Base-by-base conservation (phyloP, 345 rosid species). In the Dimocarpus longan region DNA sequence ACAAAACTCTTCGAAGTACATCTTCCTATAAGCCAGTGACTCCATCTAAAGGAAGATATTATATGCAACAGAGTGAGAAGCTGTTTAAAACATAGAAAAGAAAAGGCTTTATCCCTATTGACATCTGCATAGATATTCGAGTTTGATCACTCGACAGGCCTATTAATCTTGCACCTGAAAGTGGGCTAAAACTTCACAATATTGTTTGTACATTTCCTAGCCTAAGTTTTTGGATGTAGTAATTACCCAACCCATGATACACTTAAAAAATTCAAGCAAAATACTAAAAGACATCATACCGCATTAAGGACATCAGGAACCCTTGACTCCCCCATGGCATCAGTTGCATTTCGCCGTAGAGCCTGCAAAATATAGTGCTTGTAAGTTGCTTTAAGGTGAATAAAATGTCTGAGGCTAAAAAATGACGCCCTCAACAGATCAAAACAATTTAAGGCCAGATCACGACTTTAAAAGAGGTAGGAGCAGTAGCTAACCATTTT, bases 1-100 rank as follows among this genome's bases (percentile, higher is more conserved):
- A 67, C 97, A 93, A 73, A 93, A 93, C 78, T 93, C 97, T 37
- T 93, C 95, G 57, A 93, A 93, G 73, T 86, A 85, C 95, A 93
- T 90, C 86, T 88, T 89, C 81, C 93, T 87, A 80, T 89, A 87
- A 8, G 90, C 82, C 70, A 93, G 89, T n/a, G 95, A 84, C 48
- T 89, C 91, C 93, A 93, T 86, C 97, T 93, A 88, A 32, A 54
- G 50, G 28, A 24, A 74, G 22, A 70, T 32, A 32, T 2, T 43
- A 15, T 63, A 77, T 19, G 43, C 73, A 60, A 21, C 26, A 18
- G 50, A 70, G 60, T 67, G 6, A 74, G 75, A 71, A 56, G 68
- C 64, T 43, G 63, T 63, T 37, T 54, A 56, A 56, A 1, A 64
- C 71, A 24, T 28, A 32, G 28, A 28, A 19, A 75, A 75, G 10